phyloP scores from a whole-genome alignment of 805 yeast species.

The Lachancea meyersii region DNA sequence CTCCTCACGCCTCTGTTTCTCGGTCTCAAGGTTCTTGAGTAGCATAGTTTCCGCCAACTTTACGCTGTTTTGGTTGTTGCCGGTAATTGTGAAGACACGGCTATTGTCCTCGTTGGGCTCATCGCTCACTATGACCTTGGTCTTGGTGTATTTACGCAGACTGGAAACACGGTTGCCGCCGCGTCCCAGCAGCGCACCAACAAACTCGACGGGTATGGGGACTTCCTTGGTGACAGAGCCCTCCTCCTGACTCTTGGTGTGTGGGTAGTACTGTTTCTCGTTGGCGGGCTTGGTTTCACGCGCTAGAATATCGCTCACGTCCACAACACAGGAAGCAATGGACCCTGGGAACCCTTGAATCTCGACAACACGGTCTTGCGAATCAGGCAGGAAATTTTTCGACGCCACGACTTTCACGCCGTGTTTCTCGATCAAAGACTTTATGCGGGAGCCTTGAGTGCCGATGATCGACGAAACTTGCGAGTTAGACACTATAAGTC shows the following conservation, averaged over 20 bases:
- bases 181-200: slow-evolving; percentile 85
- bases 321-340: slow-evolving; percentile 60
- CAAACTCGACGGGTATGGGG: slow-evolving; percentile 70
- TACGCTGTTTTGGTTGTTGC: slow-evolving; percentile 40
- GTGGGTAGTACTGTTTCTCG: slow-evolving; percentile 52
- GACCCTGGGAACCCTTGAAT: slow-evolving; percentile 71
- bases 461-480: slow-evolving; percentile 91
- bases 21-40: slow-evolving; percentile 52
- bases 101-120: slow-evolving; percentile 59
- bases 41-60: slow-evolving; percentile 55
- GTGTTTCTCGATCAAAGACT: slow-evolving; percentile 53
- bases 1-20: slow-evolving; percentile 44
- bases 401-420: slow-evolving; percentile 81
- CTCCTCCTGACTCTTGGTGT: slow-evolving; percentile 32
- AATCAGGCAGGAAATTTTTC: slow-evolving; percentile 71
- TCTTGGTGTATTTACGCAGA: slow-evolving; percentile 70
- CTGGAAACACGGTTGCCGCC: slow-evolving; percentile 83
- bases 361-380: slow-evolving; percentile 82
- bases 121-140: slow-evolving; percentile 69
- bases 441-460: slow-evolving; percentile 72
- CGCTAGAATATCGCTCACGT: slow-evolving; percentile 31
- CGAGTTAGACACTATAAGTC: slow-evolving; percentile 72
- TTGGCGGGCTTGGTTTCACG: slow-evolving; percentile 20
- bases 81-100: slow-evolving; percentile 66
- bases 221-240: slow-evolving; percentile 33